phyloP scores from a whole-genome alignment of 2,329 filamentous ascomycete genomes.

The Claviceps fusiformis region DNA sequence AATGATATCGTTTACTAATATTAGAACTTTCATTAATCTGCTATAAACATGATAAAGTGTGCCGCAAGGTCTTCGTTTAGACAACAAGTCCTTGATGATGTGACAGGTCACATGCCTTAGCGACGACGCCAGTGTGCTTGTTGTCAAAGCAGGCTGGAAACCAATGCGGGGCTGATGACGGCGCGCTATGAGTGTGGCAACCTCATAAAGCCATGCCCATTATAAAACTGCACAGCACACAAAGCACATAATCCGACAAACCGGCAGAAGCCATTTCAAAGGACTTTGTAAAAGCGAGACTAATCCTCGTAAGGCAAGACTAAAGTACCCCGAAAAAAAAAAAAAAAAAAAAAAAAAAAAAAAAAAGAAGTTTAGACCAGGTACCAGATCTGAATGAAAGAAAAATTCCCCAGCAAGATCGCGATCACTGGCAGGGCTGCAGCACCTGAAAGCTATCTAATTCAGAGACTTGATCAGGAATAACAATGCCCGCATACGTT shows the following conservation, averaged over 20 bases:
- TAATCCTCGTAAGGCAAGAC: neutral
- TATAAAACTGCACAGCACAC: too few species aligned
- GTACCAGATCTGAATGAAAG: neutral
- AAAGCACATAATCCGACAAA: neutral
- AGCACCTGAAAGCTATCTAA: neutral
- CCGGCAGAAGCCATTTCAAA: neutral
- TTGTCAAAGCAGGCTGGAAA: neutral
- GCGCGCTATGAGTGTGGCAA: neutral
- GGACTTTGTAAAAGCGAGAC: neutral
- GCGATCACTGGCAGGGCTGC: too few species aligned
- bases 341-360: too few species aligned
- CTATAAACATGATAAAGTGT: too few species aligned
- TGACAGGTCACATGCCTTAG: neutral
- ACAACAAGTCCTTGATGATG: too few species aligned
- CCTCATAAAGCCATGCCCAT: neutral
- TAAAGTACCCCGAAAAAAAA: neutral
- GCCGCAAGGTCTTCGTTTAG: too few species aligned
- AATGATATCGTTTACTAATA: too few species aligned
- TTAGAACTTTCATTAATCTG: too few species aligned
- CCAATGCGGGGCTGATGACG: neutral
- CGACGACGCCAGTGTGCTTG: neutral
- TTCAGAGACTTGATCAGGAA: neutral
- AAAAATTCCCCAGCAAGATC: neutral
- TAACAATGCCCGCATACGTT: slow-evolving; percentile 38
- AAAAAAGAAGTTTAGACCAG: too few species aligned